phyloP scores from a whole-genome alignment of 352 stramenopile species.

The Salisapilia sapeloensis region DNA sequence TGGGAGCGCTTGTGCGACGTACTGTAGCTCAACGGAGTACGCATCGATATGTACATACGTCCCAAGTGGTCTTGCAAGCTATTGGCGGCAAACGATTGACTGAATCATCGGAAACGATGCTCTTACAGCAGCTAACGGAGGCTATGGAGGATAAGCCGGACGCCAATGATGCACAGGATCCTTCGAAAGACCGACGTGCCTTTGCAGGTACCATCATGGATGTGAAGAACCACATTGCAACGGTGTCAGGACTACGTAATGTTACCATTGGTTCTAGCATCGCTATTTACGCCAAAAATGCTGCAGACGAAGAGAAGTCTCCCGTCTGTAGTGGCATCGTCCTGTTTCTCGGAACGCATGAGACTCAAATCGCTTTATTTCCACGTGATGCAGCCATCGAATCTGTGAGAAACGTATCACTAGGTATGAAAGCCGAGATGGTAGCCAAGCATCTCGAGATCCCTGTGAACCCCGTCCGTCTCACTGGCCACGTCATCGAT shows the following conservation, averaged over 20 bases:
- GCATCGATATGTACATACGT: too few species aligned
- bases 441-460: constrained; percentile 30
- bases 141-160: too few species aligned
- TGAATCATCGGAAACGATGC: too few species aligned
- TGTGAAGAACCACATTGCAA: constrained; percentile 53
- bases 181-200: too few species aligned
- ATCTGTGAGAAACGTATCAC: constrained; percentile 10
- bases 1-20: too few species aligned
- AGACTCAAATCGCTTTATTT: constrained; percentile 39
- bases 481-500: constrained; percentile 27
- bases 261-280: constrained; percentile 59
- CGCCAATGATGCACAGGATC: too few species aligned
- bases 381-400: constrained; percentile 8
- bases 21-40: too few species aligned
- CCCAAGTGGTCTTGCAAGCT: too few species aligned
- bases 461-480: constrained; percentile 16
- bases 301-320: constrained; percentile 1
- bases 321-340: constrained; percentile 25
- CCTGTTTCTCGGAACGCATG: constrained; percentile 40
- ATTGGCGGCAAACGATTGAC: too few species aligned
- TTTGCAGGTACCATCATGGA: constrained; percentile 39
- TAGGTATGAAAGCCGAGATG: constrained; percentile 46
- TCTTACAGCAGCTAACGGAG: too few species aligned
- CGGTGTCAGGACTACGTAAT: constrained; percentile 51
- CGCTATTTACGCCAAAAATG: constrained; percentile 11